Base-by-base conservation (phyloP, 345 rosid species). In the Noccaea bulbosa region DNA sequence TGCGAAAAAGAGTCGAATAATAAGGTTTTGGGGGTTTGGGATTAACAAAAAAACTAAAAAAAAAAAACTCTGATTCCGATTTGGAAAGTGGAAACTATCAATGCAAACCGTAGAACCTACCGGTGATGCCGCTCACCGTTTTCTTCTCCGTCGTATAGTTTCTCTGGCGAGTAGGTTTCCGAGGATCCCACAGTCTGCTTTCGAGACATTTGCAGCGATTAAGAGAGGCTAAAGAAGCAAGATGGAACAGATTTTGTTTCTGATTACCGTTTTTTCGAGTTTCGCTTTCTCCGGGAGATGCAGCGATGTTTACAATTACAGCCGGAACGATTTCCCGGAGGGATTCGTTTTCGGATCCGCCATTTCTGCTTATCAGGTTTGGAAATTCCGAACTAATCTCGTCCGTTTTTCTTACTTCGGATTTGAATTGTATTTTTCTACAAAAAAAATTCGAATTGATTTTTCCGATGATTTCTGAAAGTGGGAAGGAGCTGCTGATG, bases 311-410 rank as follows among this genome's bases (percentile, higher is more conserved):
- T 84, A 76, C 62, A 81, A 70, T 24, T 84, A 76, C 62, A 81
- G 72, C 72, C 79, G 76, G 41, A 20, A 61, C 14, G 86, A 84
- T 45, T 87, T 87, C 75, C 87, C 87, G 2, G 71, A 85, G 57
- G 84, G 68, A 5, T 87, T 87, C 49, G 70, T 83, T 11, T 81
- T 87, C 16, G 88, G 88, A 70, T 78, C 87, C 6, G 78, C 62
- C 27, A 34, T 81, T 16, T 81, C 88, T 20, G 85, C 88, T 45
- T 87, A 69, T 73, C 88, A 77, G 87, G 88, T 86, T 54, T 3
- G 43, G 14, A 41, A 41, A 24, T 3, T 49, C 11, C 11, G 33
- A 49, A 49, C 10, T 22, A 8, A 35, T 38, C 6, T 41, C 9
- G 7, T 41, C 9, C 10, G 32, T 49, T 37, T 34, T 10, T 11